Base-by-base conservation (phyloP, 345 rosid species). In the Syzygium aromaticum region DNA sequence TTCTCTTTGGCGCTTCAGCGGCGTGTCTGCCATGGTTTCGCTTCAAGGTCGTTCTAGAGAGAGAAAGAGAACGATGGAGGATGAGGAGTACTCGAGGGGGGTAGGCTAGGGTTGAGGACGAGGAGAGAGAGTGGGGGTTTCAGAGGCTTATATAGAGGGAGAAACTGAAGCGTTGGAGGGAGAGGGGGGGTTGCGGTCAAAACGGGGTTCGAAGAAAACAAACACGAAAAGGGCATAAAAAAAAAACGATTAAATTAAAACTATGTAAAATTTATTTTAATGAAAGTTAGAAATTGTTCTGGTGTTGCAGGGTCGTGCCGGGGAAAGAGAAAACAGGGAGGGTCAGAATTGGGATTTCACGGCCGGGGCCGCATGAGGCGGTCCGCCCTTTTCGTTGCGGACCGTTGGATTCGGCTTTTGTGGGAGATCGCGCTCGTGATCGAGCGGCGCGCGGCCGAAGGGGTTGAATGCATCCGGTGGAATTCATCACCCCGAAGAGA, bases 81-180 rank as follows among this genome's bases (percentile, higher is more conserved):
- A n/a, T 19, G 23, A 84, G 22, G 52, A 54, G 56, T 1, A 28
- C 38, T 43, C 54, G 88, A 88, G 84, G 51, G 86, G 46, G 7
- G 46, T 43, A 78, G 88, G 86, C 82, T 84, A 27, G 52, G 51
- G 51, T 80, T 19, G 15, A 61, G 84, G 89, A 86, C 90, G 92
- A 89, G 88, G 92, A 89, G 93, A 90, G 94, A 94, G 94, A 92
- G 86, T 86, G 27, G 87, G 86, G 89, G 87, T 54, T 82, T 51
- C 87, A 87, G 89, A 90, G 90, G 86, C 13, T 90, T 96, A 94
- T 94, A 94, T 95, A 96, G 94, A 92, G 91, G 78, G 27, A n/a
- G 15, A 57, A 84, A 85, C 86, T 80, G 77, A 83, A 88, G 85
- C 1, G 54, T 8, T 43, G 22, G 27, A 6, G 88, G 9, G 38